Percentiles rank a stretch among this genome's conserved stretches.
phyloP scores from a whole-genome alignment of 352 stramenopile species.

The Globisporangium nodosum region DNA sequence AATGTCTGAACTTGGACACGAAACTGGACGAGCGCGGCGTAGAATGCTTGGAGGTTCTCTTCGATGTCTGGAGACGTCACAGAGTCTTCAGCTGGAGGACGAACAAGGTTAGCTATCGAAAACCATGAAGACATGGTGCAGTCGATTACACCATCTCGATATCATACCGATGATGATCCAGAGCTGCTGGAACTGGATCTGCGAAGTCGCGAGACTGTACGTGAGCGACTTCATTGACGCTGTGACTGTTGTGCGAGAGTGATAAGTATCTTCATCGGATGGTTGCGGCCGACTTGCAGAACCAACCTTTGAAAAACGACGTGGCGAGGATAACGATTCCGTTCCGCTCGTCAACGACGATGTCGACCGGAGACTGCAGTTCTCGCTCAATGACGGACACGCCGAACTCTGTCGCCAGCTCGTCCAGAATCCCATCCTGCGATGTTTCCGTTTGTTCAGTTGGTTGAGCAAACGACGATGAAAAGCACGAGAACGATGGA shows the following conservation, averaged over 20 bases:
- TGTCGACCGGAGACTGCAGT: constrained; percentile 39
- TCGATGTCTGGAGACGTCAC: constrained; percentile 5
- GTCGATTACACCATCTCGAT: neutral
- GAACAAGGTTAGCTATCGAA: neutral
- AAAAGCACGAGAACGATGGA: neutral
- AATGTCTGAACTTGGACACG: constrained; percentile 41
- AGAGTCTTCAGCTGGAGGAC: constrained; percentile 13
- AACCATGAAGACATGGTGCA: no score
- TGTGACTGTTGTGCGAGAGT: constrained; percentile 1
- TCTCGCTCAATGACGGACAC: constrained; percentile 62
- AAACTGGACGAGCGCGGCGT: constrained; percentile 59
- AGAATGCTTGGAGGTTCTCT: constrained; percentile 30
- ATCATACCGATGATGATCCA: constrained; percentile 63
- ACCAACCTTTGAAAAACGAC: constrained; percentile 35
- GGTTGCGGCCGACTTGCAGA: neutral
- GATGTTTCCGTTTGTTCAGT: neutral
- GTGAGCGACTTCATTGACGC: constrained; percentile 37
- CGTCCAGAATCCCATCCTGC: constrained; percentile 57
- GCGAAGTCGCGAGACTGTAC: constrained; percentile 48
- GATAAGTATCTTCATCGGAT: neutral
- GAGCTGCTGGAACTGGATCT: constrained; percentile 52
- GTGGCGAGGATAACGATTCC: constrained; percentile 37
- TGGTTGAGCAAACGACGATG: neutral
- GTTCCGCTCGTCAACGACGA: constrained; percentile 67
- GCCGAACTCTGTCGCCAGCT: constrained; percentile 46